Evolutionary conservation across 768 basidiomycete species (phyloP).

Genomic region (Lentinula detonsa): DNA sequence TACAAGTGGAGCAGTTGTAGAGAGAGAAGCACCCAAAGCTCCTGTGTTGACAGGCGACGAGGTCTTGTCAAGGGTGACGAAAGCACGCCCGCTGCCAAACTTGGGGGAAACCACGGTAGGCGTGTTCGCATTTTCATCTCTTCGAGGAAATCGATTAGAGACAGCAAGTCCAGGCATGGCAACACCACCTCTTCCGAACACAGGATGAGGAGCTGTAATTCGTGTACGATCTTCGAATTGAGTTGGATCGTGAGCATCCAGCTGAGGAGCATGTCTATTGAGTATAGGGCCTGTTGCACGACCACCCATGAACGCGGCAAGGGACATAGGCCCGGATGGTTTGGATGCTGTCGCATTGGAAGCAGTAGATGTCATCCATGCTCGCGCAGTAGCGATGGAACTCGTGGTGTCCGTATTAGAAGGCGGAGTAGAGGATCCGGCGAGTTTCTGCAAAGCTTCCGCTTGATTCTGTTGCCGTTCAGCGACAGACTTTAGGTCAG

Average conservation of each 20-base stretch:
- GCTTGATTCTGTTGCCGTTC: slow-evolving; percentile 38
- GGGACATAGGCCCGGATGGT: slow-evolving; percentile 52
- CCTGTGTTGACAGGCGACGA: background rate
- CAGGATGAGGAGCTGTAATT: slow-evolving; percentile 56
- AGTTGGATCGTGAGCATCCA: slow-evolving; percentile 56
- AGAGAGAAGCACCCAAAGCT: background rate
- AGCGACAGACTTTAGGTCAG: slow-evolving; percentile 11
- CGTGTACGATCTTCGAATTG: slow-evolving; percentile 58
- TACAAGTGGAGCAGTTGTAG: background rate
- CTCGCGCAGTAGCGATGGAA: slow-evolving; percentile 1
- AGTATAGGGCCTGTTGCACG: slow-evolving; percentile 69
- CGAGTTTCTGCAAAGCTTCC: slow-evolving; percentile 41
- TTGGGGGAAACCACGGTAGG: background rate
- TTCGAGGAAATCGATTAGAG: slow-evolving; percentile 1
- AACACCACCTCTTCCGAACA: slow-evolving; percentile 70
- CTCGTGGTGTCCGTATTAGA: background rate
- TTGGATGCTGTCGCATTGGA: slow-evolving; percentile 9
- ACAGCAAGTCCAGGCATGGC: slow-evolving; percentile 69
- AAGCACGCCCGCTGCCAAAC: background rate
- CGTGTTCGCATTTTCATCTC: background rate
- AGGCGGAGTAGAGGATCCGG: slow-evolving; percentile 19
- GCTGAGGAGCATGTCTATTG: slow-evolving; percentile 67
- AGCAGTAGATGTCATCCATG: slow-evolving; percentile 5
- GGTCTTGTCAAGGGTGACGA: background rate
- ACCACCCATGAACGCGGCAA: slow-evolving; percentile 81